Percentiles rank a stretch among this genome's conserved stretches.
phyloP scores from a whole-genome alignment of 2,329 filamentous ascomycete genomes.

The Capronia coronata region DNA sequence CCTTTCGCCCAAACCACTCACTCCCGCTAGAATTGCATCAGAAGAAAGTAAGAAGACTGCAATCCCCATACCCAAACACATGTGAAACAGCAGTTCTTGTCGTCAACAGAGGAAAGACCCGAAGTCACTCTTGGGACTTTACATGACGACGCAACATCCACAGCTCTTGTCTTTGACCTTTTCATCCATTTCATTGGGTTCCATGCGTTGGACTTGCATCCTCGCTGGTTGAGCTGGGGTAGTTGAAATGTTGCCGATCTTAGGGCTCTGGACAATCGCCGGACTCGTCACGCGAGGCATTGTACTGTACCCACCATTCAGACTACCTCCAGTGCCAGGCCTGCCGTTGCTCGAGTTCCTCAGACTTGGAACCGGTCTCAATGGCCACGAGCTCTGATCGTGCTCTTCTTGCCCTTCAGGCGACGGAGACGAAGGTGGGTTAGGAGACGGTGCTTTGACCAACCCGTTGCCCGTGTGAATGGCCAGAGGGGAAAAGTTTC shows the following conservation, averaged over 20 bases:
- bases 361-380: slow-evolving; percentile 29
- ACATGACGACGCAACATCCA: slow-evolving; percentile 72
- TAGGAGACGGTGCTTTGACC: slow-evolving; percentile 14
- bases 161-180: slow-evolving; percentile 55
- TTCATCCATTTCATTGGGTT: slow-evolving; percentile 50
- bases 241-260: slow-evolving; percentile 19
- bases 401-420: slow-evolving; percentile 6
- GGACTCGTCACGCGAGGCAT: slow-evolving; percentile 43
- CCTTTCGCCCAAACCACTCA: slow-evolving; percentile 3
- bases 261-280: slow-evolving; percentile 26
- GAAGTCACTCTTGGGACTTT: slow-evolving; percentile 27
- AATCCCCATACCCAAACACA: slow-evolving; percentile 6
- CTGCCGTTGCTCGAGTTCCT: slow-evolving; percentile 30
- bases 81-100: slow-evolving; percentile 14
- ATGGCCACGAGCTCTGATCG: slow-evolving; percentile 29
- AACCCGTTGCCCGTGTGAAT: slow-evolving; percentile 35
- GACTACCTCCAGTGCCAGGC: slow-evolving; percentile 41
- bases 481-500: slow-evolving; percentile 73
- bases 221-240: slow-evolving; percentile 34
- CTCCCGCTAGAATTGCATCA: slow-evolving; percentile 24
- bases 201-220: slow-evolving; percentile 38
- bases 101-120: slow-evolving; percentile 9
- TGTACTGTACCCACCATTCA: slow-evolving; percentile 42
- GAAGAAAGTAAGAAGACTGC: slow-evolving; percentile 10
- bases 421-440: slow-evolving; percentile 15